phyloP scores from a whole-genome alignment of 352 stramenopile genomes.

The Globisporangium spinosum region DNA sequence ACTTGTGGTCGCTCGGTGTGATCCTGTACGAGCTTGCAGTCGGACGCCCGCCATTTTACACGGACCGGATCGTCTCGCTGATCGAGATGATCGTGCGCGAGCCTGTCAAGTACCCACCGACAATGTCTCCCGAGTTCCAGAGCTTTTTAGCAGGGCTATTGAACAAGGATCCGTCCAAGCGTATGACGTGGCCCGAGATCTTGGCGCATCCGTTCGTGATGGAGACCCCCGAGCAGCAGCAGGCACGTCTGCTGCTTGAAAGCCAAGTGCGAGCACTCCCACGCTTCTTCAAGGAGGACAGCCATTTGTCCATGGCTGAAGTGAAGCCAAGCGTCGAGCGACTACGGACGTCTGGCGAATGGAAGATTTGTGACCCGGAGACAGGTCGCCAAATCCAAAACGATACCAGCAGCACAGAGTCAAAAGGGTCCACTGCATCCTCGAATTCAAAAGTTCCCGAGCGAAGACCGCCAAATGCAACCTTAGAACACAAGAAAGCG shows the following conservation, averaged over 20 bases:
- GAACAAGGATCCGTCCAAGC: conserved; percentile 84
- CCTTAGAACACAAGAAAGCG: not conserved
- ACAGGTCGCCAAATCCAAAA: conserved; percentile 39
- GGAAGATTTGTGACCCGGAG: conserved; percentile 81
- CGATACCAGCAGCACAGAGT: not conserved
- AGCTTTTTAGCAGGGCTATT: conserved; percentile 89
- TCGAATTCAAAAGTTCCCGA: conserved; percentile 5
- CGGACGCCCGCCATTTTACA: conserved; percentile 93
- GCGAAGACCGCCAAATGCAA: not conserved
- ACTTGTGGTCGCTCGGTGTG: conserved; percentile 93
- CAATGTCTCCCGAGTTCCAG: conserved; percentile 80
- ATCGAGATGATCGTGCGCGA: conserved; percentile 96
- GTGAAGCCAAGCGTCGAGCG: conserved; percentile 66
- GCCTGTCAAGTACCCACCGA: conserved; percentile 82
- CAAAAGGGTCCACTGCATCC: not conserved
- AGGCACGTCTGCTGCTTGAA: conserved; percentile 48
- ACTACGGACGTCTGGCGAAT: conserved; percentile 74
- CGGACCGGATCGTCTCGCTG: conserved; percentile 90
- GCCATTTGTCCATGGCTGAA: conserved; percentile 29
- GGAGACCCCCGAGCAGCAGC: conserved; percentile 71
- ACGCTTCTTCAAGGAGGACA: conserved; percentile 63
- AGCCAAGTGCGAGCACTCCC: conserved; percentile 54
- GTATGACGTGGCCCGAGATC: conserved; percentile 89
- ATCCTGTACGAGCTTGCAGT: conserved; percentile 94
- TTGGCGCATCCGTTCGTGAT: conserved; percentile 88